A percentile compares a stretch with the other conserved stretches of the same genome.
phyloP scores from a whole-genome alignment of 805 yeast species.

The Candida loeiensis region DNA sequence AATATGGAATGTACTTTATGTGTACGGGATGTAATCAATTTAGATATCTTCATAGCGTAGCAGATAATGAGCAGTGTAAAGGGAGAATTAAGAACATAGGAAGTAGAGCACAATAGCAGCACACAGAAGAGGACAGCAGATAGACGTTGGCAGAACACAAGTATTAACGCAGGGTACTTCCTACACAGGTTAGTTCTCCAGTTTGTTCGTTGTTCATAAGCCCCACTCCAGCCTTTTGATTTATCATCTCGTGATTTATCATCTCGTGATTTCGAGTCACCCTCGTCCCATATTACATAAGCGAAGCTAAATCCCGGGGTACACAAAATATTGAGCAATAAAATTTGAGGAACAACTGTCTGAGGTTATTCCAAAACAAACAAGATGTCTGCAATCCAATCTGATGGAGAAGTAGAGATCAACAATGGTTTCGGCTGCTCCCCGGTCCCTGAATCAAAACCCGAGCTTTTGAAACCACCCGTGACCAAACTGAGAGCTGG shows the following conservation, averaged over 20 bases:
- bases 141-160: too few species aligned
- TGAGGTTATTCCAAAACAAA: background rate
- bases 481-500: constrained; percentile 12
- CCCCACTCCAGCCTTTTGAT: too few species aligned
- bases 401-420: constrained; percentile 31
- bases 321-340: constrained; percentile 6
- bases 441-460: constrained; percentile 19
- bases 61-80: background rate
- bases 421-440: constrained; percentile 37
- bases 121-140: too few species aligned
- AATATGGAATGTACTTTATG: constrained; percentile 11
- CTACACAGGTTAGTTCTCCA: too few species aligned
- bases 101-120: too few species aligned
- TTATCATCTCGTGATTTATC: too few species aligned
- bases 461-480: constrained; percentile 19
- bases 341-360: background rate
- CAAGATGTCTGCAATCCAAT: constrained; percentile 17
- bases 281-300: constrained; percentile 3
- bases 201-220: too few species aligned
- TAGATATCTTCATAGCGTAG: too few species aligned
- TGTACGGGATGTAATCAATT: constrained; percentile 7
- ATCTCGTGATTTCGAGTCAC: background rate
- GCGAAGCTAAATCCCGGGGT: constrained; percentile 7
- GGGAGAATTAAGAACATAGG: too few species aligned
- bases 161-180: too few species aligned